phyloP scores from a whole-genome alignment of 2,329 filamentous ascomycete species.

The Fusarium sp. region DNA sequence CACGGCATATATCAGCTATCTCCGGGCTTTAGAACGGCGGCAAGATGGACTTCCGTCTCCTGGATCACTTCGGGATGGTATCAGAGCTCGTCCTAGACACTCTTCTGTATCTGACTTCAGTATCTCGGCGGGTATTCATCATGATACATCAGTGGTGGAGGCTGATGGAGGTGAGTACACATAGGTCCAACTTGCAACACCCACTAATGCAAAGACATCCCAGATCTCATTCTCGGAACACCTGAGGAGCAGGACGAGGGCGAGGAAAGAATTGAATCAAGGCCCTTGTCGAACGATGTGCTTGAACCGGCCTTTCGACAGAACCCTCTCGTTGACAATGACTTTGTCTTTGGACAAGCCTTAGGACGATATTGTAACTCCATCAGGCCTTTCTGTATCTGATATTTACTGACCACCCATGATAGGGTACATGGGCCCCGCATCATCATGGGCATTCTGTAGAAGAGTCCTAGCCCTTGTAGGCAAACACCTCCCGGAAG shows the following conservation, averaged over 20 bases:
- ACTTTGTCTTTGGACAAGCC: conserved; percentile 43
- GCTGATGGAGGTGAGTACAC: conserved; percentile 15
- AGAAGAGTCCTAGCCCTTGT: conserved; percentile 43
- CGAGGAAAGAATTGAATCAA: conserved; percentile 9
- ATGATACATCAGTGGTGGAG: conserved; percentile 2
- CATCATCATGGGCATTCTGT: conserved; percentile 48
- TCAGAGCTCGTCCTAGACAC: conserved; percentile 20
- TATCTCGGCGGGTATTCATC: conserved; percentile 8
- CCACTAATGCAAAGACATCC: neutral
- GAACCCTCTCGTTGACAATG: conserved; percentile 46
- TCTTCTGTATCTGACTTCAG: conserved; percentile 42
- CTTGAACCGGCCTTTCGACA: conserved; percentile 45
- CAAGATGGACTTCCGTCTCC: conserved; percentile 35
- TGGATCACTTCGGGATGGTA: conserved; percentile 1
- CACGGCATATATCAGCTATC: conserved; percentile 31
- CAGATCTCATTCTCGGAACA: conserved; percentile 13
- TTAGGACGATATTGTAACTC: conserved; percentile 39
- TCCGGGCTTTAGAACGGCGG: conserved; percentile 41
- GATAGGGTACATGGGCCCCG: conserved; percentile 48
- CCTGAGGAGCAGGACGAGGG: conserved; percentile 8
- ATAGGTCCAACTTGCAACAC: fast-evolving
- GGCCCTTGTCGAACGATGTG: conserved; percentile 12
- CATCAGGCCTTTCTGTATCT: fast-evolving
- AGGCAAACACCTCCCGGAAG: conserved; percentile 45
- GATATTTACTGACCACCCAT: neutral